These are phyloP conservation scores for Fraxinus cuspidata DNA, from an alignment of 257 asterid species.

Conservation along the genomic window DNA sequence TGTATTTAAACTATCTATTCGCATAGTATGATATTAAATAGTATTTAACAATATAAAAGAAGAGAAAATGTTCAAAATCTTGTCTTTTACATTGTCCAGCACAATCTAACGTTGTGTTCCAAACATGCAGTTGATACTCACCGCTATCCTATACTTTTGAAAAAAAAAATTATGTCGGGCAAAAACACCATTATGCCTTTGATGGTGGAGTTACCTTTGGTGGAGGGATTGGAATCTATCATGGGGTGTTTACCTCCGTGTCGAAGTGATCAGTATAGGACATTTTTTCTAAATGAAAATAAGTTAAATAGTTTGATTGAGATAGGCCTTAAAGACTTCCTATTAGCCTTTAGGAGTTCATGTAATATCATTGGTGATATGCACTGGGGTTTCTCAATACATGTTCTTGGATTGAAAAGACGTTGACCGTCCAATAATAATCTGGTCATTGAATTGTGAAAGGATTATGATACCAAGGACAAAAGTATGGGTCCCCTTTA, in stretches of 20 bases:
- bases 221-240: background rate
- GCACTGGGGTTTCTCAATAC: background rate
- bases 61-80: constrained; percentile 28
- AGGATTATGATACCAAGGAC: constrained; percentile 18
- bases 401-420: constrained; percentile 6
- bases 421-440: constrained; percentile 26
- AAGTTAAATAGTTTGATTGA: background rate
- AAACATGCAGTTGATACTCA: background rate
- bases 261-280: background rate
- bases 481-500: constrained; percentile 40
- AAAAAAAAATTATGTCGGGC: background rate
- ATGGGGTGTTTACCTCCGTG: background rate
- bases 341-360: background rate
- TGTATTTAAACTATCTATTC: background rate
- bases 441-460: background rate
- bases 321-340: background rate
- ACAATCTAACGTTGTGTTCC: background rate
- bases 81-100: background rate
- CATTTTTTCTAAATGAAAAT: no score
- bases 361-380: background rate
- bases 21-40: background rate
- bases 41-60: constrained; percentile 28
- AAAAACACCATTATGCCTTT: background rate
- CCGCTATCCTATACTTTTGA: background rate
- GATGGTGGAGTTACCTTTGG: background rate